Percentiles rank a stretch among this genome's conserved stretches.
These are phyloP conservation scores for Aspergillus haitiensis DNA, from an alignment of 495 filamentous ascomycete species.

Conservation along the genomic window DNA sequence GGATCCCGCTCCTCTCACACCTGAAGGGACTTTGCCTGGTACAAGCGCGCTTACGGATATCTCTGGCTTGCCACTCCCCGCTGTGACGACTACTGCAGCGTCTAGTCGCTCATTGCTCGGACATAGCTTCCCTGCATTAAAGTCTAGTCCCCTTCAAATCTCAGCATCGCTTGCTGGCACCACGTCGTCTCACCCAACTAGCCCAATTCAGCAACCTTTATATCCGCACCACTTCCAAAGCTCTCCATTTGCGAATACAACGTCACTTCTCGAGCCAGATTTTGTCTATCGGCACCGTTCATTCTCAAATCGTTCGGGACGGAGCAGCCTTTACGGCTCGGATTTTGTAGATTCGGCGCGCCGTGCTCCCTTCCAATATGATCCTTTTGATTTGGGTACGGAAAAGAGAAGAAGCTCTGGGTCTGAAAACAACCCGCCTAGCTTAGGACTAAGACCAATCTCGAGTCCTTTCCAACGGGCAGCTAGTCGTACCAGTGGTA, in stretches of 20 bases:
- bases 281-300: slow-evolving; percentile 44
- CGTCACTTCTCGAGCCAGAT: slow-evolving; percentile 40
- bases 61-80: slow-evolving; percentile 26
- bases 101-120: slow-evolving; percentile 41
- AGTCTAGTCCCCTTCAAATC: slow-evolving; percentile 46
- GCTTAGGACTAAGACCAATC: slow-evolving; percentile 34
- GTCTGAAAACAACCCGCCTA: slow-evolving; percentile 36
- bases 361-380: slow-evolving; percentile 36
- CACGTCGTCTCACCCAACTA: slow-evolving; percentile 41
- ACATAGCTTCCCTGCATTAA: slow-evolving; percentile 41
- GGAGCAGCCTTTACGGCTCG: slow-evolving; percentile 43
- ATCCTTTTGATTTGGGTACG: slow-evolving; percentile 37
- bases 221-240: slow-evolving; percentile 41
- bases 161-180: slow-evolving; percentile 38
- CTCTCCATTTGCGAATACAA: slow-evolving; percentile 36
- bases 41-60: slow-evolving; percentile 43
- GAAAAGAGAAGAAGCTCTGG: slow-evolving; percentile 37
- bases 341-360: slow-evolving; percentile 43
- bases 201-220: slow-evolving; percentile 37
- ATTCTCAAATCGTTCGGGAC: slow-evolving; percentile 48
- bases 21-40: slow-evolving; percentile 51
- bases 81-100: slow-evolving; percentile 34
- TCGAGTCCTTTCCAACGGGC: slow-evolving; percentile 46
- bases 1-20: slow-evolving; percentile 48
- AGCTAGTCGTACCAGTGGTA: slow-evolving; percentile 47